Evolutionary conservation across 2,329 filamentous ascomycete genomes (phyloP), one percentile per base, ranked within the genome.

Genomic region (Ophiostoma tasmaniense): DNA sequence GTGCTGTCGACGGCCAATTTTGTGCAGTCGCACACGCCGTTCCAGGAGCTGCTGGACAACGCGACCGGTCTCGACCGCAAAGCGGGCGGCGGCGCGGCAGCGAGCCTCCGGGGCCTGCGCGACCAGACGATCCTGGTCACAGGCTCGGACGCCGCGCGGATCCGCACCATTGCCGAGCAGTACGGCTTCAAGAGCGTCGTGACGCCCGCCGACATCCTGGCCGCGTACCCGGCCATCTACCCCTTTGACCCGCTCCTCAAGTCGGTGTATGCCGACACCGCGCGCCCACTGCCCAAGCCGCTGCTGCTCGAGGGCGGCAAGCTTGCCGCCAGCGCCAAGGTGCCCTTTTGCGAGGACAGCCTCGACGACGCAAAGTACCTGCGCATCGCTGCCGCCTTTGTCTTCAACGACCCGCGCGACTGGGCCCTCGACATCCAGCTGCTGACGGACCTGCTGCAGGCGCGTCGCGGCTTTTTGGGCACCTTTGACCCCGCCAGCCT

Each of bases 361-460:
- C 68, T 67, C 64, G 69, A 71, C 67, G 67, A 67, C 11, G 83
- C 94, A 65, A 93, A 92, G 74, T 67, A 70, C 68, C 68, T 73
- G n/a, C 70, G 70, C 59, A 90, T 99, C 73, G 92, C 96, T 75
- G 93, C 93, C 35, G 87, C 98, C 35, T 90, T 98, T 75, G 90
- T 97, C 7, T 97, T 94, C 84, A 96, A 97, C 77, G 95, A 98
- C 78, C 93, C 95, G 3, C 87, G 95, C 69, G 95, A 99, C 81
- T 99, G 95, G 95, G 93, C 91, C 0, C 84, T 97, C 11, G 94
- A 98, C 77, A 87, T 88, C 2, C 91, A 96, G 76, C 81, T 98
- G 74, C 90, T 98, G 69, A 76, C 90, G 68, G 95, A 99, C 78
- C 80, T 97, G 13, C 81, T 98, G 7, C 83, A 96, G 55, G 97